Evolutionary conservation across 768 basidiomycete genomes (phyloP).

Genomic region (Chalciporus piperatus): DNA sequence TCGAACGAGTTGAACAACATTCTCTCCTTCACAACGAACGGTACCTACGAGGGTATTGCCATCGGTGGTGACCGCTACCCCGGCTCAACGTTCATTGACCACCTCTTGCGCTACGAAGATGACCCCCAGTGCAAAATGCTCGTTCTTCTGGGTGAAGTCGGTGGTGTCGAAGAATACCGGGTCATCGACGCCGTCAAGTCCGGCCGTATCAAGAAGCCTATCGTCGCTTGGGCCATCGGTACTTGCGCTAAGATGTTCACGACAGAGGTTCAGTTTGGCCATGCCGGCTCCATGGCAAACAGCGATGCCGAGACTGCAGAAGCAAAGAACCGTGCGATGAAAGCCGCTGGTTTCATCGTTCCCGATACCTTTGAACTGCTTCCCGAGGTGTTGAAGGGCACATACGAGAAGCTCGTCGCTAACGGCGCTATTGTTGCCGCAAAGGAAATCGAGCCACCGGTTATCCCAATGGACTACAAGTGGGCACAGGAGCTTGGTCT

Average conservation of each 20-base stretch:
- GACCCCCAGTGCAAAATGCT: constrained; percentile 99
- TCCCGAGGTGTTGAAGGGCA: constrained; percentile 77
- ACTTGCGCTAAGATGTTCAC: constrained; percentile 99
- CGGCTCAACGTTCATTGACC: constrained; percentile 98
- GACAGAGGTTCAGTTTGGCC: constrained; percentile 99
- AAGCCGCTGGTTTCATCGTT: constrained; percentile 91
- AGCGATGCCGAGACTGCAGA: constrained; percentile 97
- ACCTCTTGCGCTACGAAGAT: constrained; percentile 93
- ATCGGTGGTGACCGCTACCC: constrained; percentile 99
- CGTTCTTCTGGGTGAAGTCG: constrained; percentile 96
- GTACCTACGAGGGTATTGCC: constrained; percentile 99
- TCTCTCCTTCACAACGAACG: constrained; percentile 92
- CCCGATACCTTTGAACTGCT: constrained; percentile 98
- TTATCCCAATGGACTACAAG: constrained; percentile 99
- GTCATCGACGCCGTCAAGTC: constrained; percentile 96
- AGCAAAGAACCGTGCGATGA: constrained; percentile 96
- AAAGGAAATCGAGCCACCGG: constrained; percentile 84
- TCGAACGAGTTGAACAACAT: constrained; percentile 99
- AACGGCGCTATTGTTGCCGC: constrained; percentile 65
- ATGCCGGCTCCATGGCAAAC: constrained; percentile 98
- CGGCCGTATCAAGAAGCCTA: constrained; percentile 94
- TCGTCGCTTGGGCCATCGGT: constrained; percentile 99
- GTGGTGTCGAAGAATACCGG: constrained; percentile 98
- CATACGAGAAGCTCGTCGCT: constrained; percentile 79
- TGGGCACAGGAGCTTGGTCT: constrained; percentile 99